Percentiles rank a stretch among this genome's conserved stretches.
Conservation (phyloP, 441 rosid species). For the Populus hybrid region DNA sequence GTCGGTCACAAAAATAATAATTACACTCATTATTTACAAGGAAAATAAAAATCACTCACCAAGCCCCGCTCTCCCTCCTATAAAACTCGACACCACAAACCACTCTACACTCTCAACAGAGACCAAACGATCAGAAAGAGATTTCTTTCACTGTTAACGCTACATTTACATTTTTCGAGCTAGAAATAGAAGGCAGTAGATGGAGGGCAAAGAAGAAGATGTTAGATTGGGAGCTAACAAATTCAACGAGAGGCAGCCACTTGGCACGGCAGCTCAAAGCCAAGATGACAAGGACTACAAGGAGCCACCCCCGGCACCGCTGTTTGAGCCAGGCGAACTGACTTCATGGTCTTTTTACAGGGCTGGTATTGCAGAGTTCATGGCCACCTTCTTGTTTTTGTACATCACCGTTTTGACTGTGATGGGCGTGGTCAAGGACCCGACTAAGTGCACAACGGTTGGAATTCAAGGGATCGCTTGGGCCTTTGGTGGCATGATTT, state of each 20-base stretch:
- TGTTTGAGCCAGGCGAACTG: conserved; percentile 63
- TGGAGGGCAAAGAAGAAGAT: conserved; percentile 90
- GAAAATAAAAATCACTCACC: not conserved
- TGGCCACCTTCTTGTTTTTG: conserved; percentile 79
- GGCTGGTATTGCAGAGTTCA: conserved; percentile 86
- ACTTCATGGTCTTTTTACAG: conserved; percentile 81
- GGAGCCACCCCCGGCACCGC: conserved; percentile 85
- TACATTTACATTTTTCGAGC: too few species aligned
- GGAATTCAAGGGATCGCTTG: conserved; percentile 95
- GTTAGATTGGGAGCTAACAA: conserved; percentile 85
- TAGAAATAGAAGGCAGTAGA: conserved; percentile 4
- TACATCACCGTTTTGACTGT: conserved; percentile 71
- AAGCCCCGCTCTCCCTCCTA: not conserved
- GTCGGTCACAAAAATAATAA: not conserved
- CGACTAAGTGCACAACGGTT: conserved; percentile 57
- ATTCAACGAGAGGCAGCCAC: conserved; percentile 71
- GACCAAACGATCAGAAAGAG: not conserved
- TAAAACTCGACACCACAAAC: not conserved
- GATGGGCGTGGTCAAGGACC: conserved; percentile 63
- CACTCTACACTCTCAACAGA: not conserved
- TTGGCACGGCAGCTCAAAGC: conserved; percentile 77
- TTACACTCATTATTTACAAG: not conserved
- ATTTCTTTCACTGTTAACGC: too few species aligned
- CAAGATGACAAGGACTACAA: conserved; percentile 72
- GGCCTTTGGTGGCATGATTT: conserved; percentile 98